phyloP scores from a whole-genome alignment of 208 protist genomes.

The Lotmaria passim region DNA sequence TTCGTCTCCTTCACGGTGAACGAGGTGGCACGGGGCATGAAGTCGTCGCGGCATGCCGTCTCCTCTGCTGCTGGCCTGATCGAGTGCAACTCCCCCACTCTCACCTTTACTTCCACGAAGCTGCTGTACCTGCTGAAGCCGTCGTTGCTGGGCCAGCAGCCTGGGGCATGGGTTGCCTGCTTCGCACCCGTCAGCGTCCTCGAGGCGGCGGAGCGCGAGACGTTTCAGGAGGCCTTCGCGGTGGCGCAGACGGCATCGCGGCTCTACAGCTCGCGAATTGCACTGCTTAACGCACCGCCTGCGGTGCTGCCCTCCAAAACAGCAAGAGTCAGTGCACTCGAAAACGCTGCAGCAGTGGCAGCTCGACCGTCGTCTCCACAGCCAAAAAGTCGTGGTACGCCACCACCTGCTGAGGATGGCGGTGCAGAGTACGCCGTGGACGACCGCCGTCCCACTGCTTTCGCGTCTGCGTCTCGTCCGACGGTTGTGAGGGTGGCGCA shows the following conservation, averaged over 20 bases:
- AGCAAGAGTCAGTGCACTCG: neutral
- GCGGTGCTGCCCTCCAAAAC: neutral
- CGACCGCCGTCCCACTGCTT: neutral
- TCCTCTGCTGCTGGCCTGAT: constrained; percentile 62
- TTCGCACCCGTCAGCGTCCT: constrained; percentile 56
- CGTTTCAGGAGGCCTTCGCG: constrained; percentile 78
- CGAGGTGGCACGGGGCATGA: constrained; percentile 58
- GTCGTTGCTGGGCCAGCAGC: constrained; percentile 62
- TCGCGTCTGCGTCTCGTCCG: neutral
- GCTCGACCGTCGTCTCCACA: too few species aligned
- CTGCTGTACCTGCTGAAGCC: constrained; percentile 78
- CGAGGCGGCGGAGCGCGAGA: constrained; percentile 42
- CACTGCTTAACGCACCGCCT: constrained; percentile 17
- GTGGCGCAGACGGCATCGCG: constrained; percentile 60
- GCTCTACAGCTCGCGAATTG: constrained; percentile 56
- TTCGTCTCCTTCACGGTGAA: constrained; percentile 75
- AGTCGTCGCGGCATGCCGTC: constrained; percentile 73
- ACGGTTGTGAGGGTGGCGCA: neutral
- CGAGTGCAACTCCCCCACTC: constrained; percentile 54
- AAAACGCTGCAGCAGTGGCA: neutral
- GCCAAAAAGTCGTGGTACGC: too few species aligned
- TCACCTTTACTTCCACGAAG: constrained; percentile 63
- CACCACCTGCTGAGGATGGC: too few species aligned
- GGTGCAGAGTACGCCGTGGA: neutral
- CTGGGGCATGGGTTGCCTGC: constrained; percentile 73